Base-by-base conservation (phyloP, 192 early-diverging fungal genomes). In the Backusella liffmaniae region DNA sequence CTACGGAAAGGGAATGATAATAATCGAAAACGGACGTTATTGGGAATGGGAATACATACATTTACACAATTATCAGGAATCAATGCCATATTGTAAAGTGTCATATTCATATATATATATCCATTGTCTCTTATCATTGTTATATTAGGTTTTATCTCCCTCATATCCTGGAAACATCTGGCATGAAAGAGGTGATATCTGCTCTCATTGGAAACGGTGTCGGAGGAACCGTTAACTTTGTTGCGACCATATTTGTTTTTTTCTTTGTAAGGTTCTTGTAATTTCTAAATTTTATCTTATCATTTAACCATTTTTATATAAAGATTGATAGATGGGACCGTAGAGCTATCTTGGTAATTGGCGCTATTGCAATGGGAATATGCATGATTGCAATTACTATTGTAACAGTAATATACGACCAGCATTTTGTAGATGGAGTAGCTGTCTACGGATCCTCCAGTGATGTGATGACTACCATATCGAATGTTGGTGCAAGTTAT, bases 11-110 rank as follows among this genome's bases (percentile, higher is more conserved):
- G 89, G 6, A 77, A 70, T 67, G 73, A 76, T 36, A 86, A 88
- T 35, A 84, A 89, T 32, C 82, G 87, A 44, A 87, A 82, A 12
- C 83, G 92, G 15, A 79, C 86, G 3, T 34, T 86, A 0, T 69
- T 89, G n/a, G 90, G 90, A 6, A 79, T 91, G 7, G 76, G 81
- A 29, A 79, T 94, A 34, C 91, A 91, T 72, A 71, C 84, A 18
- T 85, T 91, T 49, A 90, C 91, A 77, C 93, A 94, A 76, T 75
- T 90, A 26, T 92, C 92, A 13, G 94, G 93, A 42, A 90, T 93
- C 81, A 95, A 95, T 81, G 87, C 87, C n/a, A 80, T 92, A n/a
- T 77, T 95, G 84, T 94, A 94, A 76, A 49, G 67, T 39, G 37
- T 10, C 37, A 9, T 39, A 3, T 39, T 39, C 10, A 16, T 44